phyloP scores from a whole-genome alignment of 768 basidiomycete species.

The Tylopilus cervinicoccineus region DNA sequence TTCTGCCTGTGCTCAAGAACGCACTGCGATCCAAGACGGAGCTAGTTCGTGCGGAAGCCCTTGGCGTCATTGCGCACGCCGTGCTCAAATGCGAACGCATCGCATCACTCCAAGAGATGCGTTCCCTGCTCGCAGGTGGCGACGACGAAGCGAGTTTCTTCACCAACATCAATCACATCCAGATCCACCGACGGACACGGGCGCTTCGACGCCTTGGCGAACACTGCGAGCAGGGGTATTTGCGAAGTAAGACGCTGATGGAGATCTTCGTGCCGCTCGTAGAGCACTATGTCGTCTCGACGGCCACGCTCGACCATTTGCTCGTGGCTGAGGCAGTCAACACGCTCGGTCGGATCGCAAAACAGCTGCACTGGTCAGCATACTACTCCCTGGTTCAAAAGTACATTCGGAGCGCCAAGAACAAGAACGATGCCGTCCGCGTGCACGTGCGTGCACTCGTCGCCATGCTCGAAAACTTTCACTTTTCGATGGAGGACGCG shows the following conservation, averaged over 20 bases:
- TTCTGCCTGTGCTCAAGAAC: constrained; percentile 79
- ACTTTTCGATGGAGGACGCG: constrained; percentile 75
- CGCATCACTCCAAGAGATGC: constrained; percentile 71
- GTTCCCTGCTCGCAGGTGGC: constrained; percentile 72
- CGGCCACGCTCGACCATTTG: constrained; percentile 70
- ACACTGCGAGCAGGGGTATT: constrained; percentile 56
- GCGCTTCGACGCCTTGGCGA: constrained; percentile 85
- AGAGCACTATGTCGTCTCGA: constrained; percentile 69
- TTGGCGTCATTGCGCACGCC: constrained; percentile 74
- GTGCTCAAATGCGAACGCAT: constrained; percentile 62
- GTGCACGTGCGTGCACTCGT: constrained; percentile 84
- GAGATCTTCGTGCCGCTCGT: constrained; percentile 88
- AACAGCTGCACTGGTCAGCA: constrained; percentile 74
- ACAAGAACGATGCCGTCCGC: constrained; percentile 69
- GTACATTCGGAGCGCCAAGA: constrained; percentile 66
- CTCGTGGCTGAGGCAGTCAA: constrained; percentile 87
- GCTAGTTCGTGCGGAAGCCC: constrained; percentile 79
- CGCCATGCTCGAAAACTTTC: constrained; percentile 83
- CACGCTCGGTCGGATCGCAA: constrained; percentile 74
- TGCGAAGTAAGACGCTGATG: constrained; percentile 66
- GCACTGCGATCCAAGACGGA: constrained; percentile 78
- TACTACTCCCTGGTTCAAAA: constrained; percentile 80
- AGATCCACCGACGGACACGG: constrained; percentile 82
- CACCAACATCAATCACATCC: constrained; percentile 92
- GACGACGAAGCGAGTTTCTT: constrained; percentile 97